These are phyloP conservation scores for Peronosclerospora sorghi DNA, from an alignment of 352 stramenopile species.

Conservation along the genomic window DNA sequence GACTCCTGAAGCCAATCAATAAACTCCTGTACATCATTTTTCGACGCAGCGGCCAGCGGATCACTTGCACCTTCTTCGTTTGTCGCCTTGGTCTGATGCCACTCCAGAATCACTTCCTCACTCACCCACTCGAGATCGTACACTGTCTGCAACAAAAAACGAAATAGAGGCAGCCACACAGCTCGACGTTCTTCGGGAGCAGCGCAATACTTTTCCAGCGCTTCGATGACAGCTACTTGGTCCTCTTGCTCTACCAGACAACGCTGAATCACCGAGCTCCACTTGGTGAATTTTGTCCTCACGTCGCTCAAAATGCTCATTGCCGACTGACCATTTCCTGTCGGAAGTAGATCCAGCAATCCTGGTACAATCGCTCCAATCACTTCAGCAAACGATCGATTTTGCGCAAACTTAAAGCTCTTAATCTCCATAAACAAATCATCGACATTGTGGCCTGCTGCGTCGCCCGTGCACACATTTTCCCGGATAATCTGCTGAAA, in stretches of 20 bases:
- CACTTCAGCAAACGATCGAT: conserved; percentile 73
- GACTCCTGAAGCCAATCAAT: conserved; percentile 87
- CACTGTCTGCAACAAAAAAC: conserved; percentile 89
- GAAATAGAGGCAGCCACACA: conserved; percentile 77
- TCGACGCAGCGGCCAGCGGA: conserved; percentile 25
- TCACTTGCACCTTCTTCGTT: conserved; percentile 4
- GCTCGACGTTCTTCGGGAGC: conserved; percentile 29
- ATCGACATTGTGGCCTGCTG: conserved; percentile 68
- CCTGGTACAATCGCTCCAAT: conserved; percentile 65
- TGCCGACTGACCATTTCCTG: conserved; percentile 25
- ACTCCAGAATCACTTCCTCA: conserved; percentile 88
- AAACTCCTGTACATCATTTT: conserved; percentile 86
- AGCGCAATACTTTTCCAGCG: conserved; percentile 49
- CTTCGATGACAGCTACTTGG: conserved; percentile 41
- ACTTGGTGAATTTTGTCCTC: conserved; percentile 82
- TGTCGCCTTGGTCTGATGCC: conserved; percentile 40
- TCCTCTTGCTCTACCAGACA: conserved; percentile 82
- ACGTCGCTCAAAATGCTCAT: conserved; percentile 72
- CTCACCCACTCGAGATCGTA: conserved; percentile 89
- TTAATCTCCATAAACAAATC: conserved; percentile 91
- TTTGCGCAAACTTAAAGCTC: conserved; percentile 90
- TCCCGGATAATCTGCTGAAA: conserved; percentile 76
- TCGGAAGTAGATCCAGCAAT: conserved; percentile 55
- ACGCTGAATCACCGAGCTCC: conserved; percentile 84
- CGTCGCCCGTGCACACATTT: conserved; percentile 68